phyloP scores from a whole-genome alignment of 192 early-diverging fungal species.

The Coemansia sp. region DNA sequence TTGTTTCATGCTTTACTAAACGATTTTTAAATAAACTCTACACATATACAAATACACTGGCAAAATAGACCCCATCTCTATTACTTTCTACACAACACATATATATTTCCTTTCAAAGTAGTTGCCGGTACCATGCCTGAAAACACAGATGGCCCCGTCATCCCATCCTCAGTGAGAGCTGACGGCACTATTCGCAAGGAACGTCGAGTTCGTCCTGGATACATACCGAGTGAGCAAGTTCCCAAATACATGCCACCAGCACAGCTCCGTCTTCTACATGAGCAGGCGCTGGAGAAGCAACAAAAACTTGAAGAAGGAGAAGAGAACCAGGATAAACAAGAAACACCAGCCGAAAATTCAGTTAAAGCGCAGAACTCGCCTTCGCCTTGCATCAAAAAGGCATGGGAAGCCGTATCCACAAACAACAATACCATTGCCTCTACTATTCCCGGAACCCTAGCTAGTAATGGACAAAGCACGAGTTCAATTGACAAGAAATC shows the following conservation, averaged over 20 bases:
- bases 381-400: no score
- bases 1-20: no score
- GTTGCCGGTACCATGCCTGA: not conserved
- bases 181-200: conserved; percentile 27
- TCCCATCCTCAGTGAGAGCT: not conserved
- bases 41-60: no score
- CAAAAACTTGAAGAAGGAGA: not conserved
- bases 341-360: not conserved
- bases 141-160: not conserved
- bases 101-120: not conserved
- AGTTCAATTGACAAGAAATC: not conserved
- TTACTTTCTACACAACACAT: no score
- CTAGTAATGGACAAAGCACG: no score
- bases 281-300: not conserved
- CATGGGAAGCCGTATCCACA: not conserved
- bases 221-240: conserved; percentile 11
- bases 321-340: not conserved
- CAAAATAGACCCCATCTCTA: no score
- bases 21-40: no score
- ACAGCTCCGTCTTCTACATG: not conserved
- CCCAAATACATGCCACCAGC: conserved; percentile 19
- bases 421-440: no score
- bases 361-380: no score
- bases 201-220: conserved; percentile 23
- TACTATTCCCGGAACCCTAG: no score